Evolutionary conservation across 176 grass and related monocot species (phyloP), one percentile per base, ranked within the genome.

Genomic region (Cymbopogon citratus): DNA sequence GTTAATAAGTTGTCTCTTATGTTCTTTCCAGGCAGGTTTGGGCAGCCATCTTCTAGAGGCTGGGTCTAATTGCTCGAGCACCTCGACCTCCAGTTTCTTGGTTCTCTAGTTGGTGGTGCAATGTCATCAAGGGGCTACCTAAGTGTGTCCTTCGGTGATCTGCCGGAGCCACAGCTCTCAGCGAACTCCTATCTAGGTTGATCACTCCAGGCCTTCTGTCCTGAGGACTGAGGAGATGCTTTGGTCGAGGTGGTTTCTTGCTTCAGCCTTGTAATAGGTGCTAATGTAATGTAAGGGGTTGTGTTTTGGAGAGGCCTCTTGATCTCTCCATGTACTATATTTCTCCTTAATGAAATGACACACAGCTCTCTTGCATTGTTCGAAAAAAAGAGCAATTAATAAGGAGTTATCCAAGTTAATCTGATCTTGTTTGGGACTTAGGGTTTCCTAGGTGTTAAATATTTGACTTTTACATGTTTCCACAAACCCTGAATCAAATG

Each of bases 401-500:
- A 80, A 12, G 56, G 39, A 21, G 38, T 11, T 19, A 43, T 35
- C n/a, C 21, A 63, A 69, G 23, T 84, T 70, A 52, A 48, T 48
- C 9, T 88, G 60, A 24, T 69, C 19, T 80, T 66, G 11, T 25
- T 63, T 77, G 70, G 66, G 35, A 60, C 7, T 18, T 62, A 69
- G 69, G 66, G 25, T 60, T 12, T 69, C 29, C 23, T 16, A 0
- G 5, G 15, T 33, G 26, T 73, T 73, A 74, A 54, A 35, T 73
- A 60, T 78, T 78, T 73, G 27, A 59, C 15, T 49, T 52, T 33
- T 26, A 52, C 69, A 31, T 84, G n/a, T 76, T 84, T 80, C 52
- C 41, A 69, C 9, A 33, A 80, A 69, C 45, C 11, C 15, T 74
- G 62, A 57, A 80, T 10, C 23, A 43, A 62, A 84, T 67, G 46